Percentiles rank a stretch among this genome's conserved stretches.
phyloP scores from a whole-genome alignment of 228 moss, liverwort and hornwort genomes.

The Sphagnum fallax region DNA sequence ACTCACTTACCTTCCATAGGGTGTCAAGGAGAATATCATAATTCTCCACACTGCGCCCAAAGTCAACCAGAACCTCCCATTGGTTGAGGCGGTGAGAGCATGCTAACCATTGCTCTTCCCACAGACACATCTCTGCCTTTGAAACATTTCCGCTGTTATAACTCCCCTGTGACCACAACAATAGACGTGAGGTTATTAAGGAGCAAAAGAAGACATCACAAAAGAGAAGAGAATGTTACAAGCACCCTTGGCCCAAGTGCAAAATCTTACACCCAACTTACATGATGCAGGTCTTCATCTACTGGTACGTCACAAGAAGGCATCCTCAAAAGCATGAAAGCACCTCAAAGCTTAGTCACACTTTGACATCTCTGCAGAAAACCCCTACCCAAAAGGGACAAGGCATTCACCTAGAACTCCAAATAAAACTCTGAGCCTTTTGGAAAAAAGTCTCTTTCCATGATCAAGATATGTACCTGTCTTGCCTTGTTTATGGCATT shows the following conservation, averaged over 20 bases:
- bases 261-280: background rate
- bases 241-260: background rate
- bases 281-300: too few relatives aligned
- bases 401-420: too few relatives aligned
- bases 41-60: constrained; percentile 90
- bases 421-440: too few relatives aligned
- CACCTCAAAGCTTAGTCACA: too few relatives aligned
- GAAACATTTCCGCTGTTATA: constrained; percentile 85
- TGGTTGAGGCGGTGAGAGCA: constrained; percentile 94
- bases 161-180: constrained; percentile 37
- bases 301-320: too few relatives aligned
- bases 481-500: constrained; percentile 94
- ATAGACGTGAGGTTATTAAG: constrained; percentile 4
- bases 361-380: too few relatives aligned
- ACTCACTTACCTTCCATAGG: constrained; percentile 83
- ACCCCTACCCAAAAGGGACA: too few relatives aligned
- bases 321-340: too few relatives aligned
- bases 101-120: constrained; percentile 99
- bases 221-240: constrained; percentile 3
- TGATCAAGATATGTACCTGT: constrained; percentile 17
- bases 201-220: constrained; percentile 1
- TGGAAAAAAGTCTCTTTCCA: too few relatives aligned
- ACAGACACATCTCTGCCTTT: constrained; percentile 98
- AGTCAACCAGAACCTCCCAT: constrained; percentile 90
- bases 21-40: constrained; percentile 89